These are phyloP conservation scores for Aspergillus novoparasiticus DNA, from an alignment of 2,329 filamentous ascomycete species.

Conservation along the genomic window DNA sequence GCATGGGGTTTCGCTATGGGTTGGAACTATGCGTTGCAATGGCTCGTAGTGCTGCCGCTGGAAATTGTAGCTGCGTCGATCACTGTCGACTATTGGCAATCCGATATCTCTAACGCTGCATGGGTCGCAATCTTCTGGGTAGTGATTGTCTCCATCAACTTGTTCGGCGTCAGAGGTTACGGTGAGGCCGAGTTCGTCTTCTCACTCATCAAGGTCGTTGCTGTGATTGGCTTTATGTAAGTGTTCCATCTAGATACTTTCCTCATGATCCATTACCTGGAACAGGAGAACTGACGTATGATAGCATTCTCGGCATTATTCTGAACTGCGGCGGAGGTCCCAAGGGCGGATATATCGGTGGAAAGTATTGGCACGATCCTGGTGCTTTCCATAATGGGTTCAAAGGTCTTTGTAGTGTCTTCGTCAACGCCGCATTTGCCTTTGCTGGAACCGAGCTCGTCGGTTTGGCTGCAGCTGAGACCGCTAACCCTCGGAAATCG, in stretches of 20 bases:
- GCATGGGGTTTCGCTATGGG: slow-evolving; percentile 96
- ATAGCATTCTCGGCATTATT: slow-evolving; percentile 78
- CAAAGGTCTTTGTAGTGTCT: slow-evolving; percentile 64
- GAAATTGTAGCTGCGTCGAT: slow-evolving; percentile 87
- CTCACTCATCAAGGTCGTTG: slow-evolving; percentile 80
- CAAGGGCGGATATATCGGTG: slow-evolving; percentile 76
- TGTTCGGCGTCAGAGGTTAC: slow-evolving; percentile 86
- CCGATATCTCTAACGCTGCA: slow-evolving; percentile 65
- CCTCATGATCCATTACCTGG: background rate
- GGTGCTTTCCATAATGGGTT: slow-evolving; percentile 74
- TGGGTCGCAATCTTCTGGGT: slow-evolving; percentile 83
- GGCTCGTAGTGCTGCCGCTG: slow-evolving; percentile 79
- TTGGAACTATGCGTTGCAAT: slow-evolving; percentile 91
- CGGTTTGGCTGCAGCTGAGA: slow-evolving; percentile 62
- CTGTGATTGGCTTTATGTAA: slow-evolving; percentile 86
- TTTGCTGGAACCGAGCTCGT: slow-evolving; percentile 66
- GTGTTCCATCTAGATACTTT: slow-evolving; percentile 30
- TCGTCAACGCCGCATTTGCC: slow-evolving; percentile 65
- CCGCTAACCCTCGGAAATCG: slow-evolving; percentile 64
- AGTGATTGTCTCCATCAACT: slow-evolving; percentile 76
- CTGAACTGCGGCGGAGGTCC: slow-evolving; percentile 81
- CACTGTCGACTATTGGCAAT: slow-evolving; percentile 79
- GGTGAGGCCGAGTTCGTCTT: slow-evolving; percentile 90
- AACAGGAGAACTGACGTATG: slow-evolving; percentile 19
- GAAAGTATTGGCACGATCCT: slow-evolving; percentile 72